A percentile compares a stretch with the other conserved stretches of the same genome.
These are phyloP conservation scores for Aspergillus mulundensis DNA, from an alignment of 495 filamentous ascomycete genomes.

Conservation along the genomic window DNA sequence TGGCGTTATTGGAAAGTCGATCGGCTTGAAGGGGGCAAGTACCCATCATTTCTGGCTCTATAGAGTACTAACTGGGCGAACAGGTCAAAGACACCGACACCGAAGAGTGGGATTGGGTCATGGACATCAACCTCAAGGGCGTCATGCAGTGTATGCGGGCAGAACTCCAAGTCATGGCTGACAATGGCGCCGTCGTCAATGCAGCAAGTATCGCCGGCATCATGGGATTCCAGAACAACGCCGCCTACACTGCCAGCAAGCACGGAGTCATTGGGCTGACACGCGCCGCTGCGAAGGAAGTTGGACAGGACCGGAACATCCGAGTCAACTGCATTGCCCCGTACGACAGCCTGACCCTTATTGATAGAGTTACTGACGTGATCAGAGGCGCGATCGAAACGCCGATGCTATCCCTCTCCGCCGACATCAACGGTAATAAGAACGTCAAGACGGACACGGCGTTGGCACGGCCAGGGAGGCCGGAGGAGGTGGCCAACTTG, in stretches of 20 bases:
- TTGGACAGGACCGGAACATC: background rate
- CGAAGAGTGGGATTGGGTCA: background rate
- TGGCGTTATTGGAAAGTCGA: background rate
- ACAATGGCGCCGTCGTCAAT: background rate
- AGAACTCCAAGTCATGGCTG: background rate
- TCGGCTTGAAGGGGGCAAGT: background rate
- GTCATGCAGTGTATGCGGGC: background rate
- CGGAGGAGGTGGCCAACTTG: background rate
- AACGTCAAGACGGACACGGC: background rate
- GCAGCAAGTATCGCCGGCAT: background rate
- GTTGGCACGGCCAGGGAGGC: background rate
- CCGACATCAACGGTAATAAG: no score
- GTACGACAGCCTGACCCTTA: background rate
- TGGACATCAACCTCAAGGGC: constrained; percentile 1
- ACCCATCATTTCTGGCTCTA: no score
- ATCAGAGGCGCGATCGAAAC: no score
- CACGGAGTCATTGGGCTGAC: constrained; percentile 2
- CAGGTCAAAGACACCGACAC: background rate
- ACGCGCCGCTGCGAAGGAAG: background rate
- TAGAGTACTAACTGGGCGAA: no score
- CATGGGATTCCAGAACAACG: background rate
- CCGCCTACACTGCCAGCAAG: background rate
- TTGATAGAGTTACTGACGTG: no score
- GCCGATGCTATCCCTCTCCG: no score
- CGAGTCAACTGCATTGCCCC: background rate